Percentiles rank a stretch among this genome's conserved stretches.
Conservation (phyloP, 179 eudicot genomes). For the Patellifolia procumbens region DNA sequence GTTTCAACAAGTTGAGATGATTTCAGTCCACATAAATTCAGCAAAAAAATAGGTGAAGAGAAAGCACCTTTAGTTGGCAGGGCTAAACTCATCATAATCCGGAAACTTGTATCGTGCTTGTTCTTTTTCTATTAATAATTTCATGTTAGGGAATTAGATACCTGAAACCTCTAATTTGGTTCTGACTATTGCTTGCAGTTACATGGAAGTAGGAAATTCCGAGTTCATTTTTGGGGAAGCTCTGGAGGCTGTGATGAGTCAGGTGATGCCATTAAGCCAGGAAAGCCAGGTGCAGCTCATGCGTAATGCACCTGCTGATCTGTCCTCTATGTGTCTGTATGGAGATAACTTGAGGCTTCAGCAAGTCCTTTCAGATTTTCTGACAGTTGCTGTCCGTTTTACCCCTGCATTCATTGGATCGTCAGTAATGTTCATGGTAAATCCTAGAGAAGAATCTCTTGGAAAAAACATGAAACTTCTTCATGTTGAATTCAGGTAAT, state of each 20-base stretch:
- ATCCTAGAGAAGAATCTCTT: slow-evolving; percentile 52
- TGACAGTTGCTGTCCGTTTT: slow-evolving; percentile 61
- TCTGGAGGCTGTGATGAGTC: slow-evolving; percentile 70
- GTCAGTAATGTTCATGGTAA: slow-evolving; percentile 51
- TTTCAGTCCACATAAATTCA: too few relatives aligned
- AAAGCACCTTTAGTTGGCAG: too few relatives aligned
- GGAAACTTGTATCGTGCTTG: neutral
- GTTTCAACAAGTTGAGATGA: too few relatives aligned
- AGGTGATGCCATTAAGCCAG: slow-evolving; percentile 63
- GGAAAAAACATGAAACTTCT: slow-evolving; percentile 65
- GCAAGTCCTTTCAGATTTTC: slow-evolving; percentile 83
- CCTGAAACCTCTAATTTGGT: neutral
- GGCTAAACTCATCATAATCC: neutral
- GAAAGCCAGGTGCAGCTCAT: slow-evolving; percentile 63
- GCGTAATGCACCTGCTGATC: slow-evolving; percentile 55
- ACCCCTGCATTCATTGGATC: slow-evolving; percentile 67
- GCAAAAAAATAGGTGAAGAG: too few relatives aligned
- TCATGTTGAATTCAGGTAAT: slow-evolving; percentile 82
- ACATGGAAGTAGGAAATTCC: slow-evolving; percentile 48
- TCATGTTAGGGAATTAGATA: neutral
- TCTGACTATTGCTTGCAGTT: slow-evolving; percentile 53
- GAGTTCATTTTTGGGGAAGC: slow-evolving; percentile 73
- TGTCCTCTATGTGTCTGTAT: slow-evolving; percentile 53
- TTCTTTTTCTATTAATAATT: slow-evolving; percentile 1
- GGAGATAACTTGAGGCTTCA: slow-evolving; percentile 89